phyloP scores from a whole-genome alignment of 179 eudicot genomes.

The Amaranthus tricolor region DNA sequence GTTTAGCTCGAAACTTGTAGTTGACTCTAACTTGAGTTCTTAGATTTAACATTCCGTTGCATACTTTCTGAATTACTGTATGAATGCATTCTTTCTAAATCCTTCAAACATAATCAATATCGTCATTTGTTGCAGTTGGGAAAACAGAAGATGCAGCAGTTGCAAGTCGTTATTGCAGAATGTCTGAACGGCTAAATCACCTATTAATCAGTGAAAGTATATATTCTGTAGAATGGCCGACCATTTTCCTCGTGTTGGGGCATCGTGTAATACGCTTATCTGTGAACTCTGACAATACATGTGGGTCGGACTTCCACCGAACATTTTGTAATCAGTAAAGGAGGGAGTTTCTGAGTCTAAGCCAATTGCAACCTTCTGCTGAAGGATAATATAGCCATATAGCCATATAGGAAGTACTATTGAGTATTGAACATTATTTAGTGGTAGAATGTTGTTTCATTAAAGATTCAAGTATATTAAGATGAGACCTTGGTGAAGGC shows the following conservation, averaged over 20 bases:
- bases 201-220: conserved; percentile 23
- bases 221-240: not conserved
- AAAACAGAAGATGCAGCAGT: conserved; percentile 55
- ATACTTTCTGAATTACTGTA: too few relatives aligned
- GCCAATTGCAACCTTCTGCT: too few relatives aligned
- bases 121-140: conserved; percentile 44
- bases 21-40: not conserved
- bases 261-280: too few relatives aligned
- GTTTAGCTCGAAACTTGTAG: not conserved
- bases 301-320: not conserved
- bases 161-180: conserved; percentile 51
- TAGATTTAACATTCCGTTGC: not conserved
- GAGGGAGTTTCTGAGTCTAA: too few relatives aligned
- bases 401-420: too few relatives aligned
- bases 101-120: conserved; percentile 4
- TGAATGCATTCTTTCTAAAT: not conserved
- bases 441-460: too few relatives aligned
- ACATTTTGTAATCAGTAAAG: not conserved
- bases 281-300: not conserved
- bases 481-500: too few relatives aligned
- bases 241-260: not conserved
- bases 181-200: conserved; percentile 53
- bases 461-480: too few relatives aligned
- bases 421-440: too few relatives aligned
- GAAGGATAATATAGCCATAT: too few relatives aligned